Conservation (phyloP, 345 rosid species). For the Populus tremula region DNA sequence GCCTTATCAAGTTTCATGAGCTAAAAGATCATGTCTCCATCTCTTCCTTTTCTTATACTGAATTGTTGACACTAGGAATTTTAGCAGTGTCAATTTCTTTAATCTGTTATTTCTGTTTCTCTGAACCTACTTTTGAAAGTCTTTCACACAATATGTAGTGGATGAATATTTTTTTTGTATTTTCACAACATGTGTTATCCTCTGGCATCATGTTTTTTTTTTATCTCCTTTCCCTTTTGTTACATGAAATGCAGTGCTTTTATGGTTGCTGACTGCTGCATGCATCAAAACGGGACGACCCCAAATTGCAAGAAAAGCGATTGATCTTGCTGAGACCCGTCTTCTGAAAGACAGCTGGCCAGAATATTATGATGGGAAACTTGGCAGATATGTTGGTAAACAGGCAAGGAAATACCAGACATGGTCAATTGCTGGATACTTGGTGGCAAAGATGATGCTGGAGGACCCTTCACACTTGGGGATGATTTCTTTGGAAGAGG, state of each 20-base stretch:
- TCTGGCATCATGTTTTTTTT: neutral
- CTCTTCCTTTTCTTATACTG: neutral
- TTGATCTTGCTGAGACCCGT: slow-evolving; percentile 31
- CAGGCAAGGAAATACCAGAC: slow-evolving; percentile 38
- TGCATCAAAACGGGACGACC: slow-evolving; percentile 37
- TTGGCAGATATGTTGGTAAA: slow-evolving; percentile 32
- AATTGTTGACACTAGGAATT: neutral
- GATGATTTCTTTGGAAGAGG: slow-evolving; percentile 30
- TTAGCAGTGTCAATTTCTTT: neutral
- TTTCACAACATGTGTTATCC: neutral
- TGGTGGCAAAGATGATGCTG: slow-evolving; percentile 39
- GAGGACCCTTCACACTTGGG: slow-evolving; percentile 33
- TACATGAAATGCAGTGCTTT: slow-evolving; percentile 21
- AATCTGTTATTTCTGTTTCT: neutral
- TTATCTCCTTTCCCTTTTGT: neutral
- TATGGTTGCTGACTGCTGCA: slow-evolving; percentile 39
- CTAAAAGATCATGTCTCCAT: neutral
- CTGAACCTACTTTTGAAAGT: neutral
- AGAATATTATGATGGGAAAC: slow-evolving; percentile 35
- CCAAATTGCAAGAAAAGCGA: slow-evolving; percentile 34
- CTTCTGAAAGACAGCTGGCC: slow-evolving; percentile 36
- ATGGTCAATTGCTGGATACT: slow-evolving; percentile 36
- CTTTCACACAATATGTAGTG: neutral
- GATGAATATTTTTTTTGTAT: neutral
- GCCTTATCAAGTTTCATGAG: neutral